Evolutionary conservation across 2,329 filamentous ascomycete species (phyloP).

Genomic region (Aspergillus jensenii): DNA sequence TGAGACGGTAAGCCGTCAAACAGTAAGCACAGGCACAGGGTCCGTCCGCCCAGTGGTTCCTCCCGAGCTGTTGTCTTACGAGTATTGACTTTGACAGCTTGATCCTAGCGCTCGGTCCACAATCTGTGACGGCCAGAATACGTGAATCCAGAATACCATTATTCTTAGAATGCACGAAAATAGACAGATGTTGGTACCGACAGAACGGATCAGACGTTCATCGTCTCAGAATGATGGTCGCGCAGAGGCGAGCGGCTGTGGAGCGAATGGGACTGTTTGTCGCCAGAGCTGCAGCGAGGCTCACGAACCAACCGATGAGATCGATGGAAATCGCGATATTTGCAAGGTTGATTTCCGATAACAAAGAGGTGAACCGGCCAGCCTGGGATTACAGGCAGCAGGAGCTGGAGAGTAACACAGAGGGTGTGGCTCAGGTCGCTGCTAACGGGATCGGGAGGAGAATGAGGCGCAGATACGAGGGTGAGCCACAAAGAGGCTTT

Average conservation of each 20-base stretch:
- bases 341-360: background rate
- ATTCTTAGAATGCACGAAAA: constrained; percentile 16
- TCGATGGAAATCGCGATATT: background rate
- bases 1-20: constrained; percentile 6
- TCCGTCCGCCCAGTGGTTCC: no score
- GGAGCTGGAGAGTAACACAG: background rate
- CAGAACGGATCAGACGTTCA: constrained; percentile 12
- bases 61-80: background rate
- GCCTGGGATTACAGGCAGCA: background rate
- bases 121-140: background rate
- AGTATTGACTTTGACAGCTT: background rate
- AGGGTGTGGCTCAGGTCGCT: background rate
- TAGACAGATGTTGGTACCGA: constrained; percentile 17
- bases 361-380: background rate
- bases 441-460: background rate
- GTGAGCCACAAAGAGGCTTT: constrained; percentile 16
- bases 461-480: constrained; percentile 19
- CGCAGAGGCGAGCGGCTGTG: constrained; percentile 13
- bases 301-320: background rate
- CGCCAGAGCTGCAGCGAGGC: background rate
- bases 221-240: constrained; percentile 14
- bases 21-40: no score
- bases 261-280: constrained; percentile 8
- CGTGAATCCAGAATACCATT: background rate
- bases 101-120: background rate